Base-by-base conservation (phyloP, 371 early-diverging fungal genomes). In the Thermomucor indicae-seudaticae region DNA sequence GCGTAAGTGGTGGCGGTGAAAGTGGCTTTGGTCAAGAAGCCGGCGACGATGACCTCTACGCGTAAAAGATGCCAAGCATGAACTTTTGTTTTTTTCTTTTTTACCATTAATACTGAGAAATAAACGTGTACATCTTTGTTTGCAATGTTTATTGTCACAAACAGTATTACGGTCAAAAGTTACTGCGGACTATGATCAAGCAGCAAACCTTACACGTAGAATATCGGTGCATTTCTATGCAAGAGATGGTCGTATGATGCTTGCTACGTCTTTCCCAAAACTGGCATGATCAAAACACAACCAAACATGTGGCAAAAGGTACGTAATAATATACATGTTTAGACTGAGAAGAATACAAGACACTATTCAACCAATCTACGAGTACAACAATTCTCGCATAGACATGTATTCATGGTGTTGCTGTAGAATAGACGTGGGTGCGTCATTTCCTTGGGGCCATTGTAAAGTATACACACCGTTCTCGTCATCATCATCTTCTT, bases 21-120 rank as follows among this genome's bases (percentile, higher is more conserved):
- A 53, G 64, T 23, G 67, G 67, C 20, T 72, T 73, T 51, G 74
- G 64, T 29, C 66, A 73, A 51, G 79, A 78, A 32, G 67, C 49
- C 41, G 75, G 65, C 34, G 78, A 78, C 42, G 81, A 75, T 51
- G 86, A 81, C 40, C 57, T 83, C 48, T 80, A 79, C 58, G 65
- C 65, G 38, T 83, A 75, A 71, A 56, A 31, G 49, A 40, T 25
- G 20, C 39, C 23, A 35, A 7, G 28, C 7, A 49, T n/a, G n/a
- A 20, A 11, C n/a, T 41, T 14, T 39, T 42, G 20, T 34, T 37
- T 16, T 50, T 34, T 42, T 22, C 46, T 31, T 34, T 48, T 42
- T 52, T 30, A n/a, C 27, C n/a, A 38, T 49, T 35, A 24, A 24
- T 14, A 17, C 19, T 30, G 25, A 29, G 14, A 27, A 30, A 8